Base-by-base conservation (phyloP, 176 grass and related monocot genomes). In the Melocanna baccifera region DNA sequence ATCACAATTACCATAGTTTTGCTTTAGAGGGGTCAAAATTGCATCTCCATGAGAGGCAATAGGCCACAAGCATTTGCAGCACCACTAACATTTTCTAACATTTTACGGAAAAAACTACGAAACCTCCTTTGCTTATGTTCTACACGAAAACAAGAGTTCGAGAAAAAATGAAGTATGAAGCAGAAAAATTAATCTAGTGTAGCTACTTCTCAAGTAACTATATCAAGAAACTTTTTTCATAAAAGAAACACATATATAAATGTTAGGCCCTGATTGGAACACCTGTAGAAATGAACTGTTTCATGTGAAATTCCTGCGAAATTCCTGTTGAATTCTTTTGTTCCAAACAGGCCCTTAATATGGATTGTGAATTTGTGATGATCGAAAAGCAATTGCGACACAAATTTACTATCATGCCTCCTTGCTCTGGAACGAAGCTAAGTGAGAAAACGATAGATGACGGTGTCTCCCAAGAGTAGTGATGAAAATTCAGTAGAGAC, bases 401-500 rank as follows among this genome's bases (percentile, higher is more conserved):
- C 71, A 52, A 52, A 48, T 30, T 51, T 51, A 26, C 12, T 15
- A 63, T 14, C 23, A 47, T 28, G 15, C 0, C 2, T 30, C 45
- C n/a, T 30, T 72, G 23, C 11, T 62, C 12, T 0, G 25, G 69
- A 45, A 72, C 30, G 23, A 50, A 72, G 46, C 69, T n/a, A 72
- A 50, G 23, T 46, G 46, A 72, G 23, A 48, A 3, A 16, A 46
- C 28, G 69, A 48, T 46, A 71, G 68, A 46, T 0, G 45, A 71
- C 51, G 1, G 4, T 6, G 4, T n/a, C 41, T 32, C 0, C 37
- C 4, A 58, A 20, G 41, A 62, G 34, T 53, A 64, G 28, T 28
- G 48, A 76, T 32, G 40, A 48, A 78, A 75, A 72, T 64, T 64
- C 66, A 79, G 28, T 53, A 37, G 41, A 69, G 13, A 73, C 48